Evolutionary conservation across 2,329 filamentous ascomycete species (phyloP).

Genomic region (Fusarium anthophilum): DNA sequence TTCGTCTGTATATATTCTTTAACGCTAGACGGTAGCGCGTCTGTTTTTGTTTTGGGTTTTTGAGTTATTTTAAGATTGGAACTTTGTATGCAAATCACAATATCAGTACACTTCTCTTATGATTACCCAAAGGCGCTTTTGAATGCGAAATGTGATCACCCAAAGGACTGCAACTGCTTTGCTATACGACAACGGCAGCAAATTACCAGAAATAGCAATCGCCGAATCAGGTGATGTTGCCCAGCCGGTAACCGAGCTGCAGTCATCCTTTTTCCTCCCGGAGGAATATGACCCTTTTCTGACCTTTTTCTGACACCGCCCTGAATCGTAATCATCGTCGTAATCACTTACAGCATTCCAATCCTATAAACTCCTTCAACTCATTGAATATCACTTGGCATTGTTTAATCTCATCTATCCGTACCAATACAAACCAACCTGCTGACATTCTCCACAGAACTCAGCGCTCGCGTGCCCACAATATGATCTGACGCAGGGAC

Average conservation of each 20-base stretch:
- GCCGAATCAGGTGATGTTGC: not conserved
- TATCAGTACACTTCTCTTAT: not conserved
- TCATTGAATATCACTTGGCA: not conserved
- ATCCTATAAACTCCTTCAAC: not conserved
- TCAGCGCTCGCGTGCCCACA: not conserved
- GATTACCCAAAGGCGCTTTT: not conserved
- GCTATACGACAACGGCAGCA: not conserved
- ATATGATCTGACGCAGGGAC: not conserved
- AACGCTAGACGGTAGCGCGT: not conserved
- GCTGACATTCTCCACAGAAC: not conserved
- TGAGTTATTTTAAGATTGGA: not conserved
- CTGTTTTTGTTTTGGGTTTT: no score
- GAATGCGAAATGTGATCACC: not conserved
- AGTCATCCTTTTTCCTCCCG: not conserved
- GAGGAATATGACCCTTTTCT: not conserved
- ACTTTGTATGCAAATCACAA: not conserved
- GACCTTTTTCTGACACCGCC: not conserved
- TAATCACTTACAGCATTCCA: not conserved
- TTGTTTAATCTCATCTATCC: not conserved
- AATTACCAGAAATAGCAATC: not conserved
- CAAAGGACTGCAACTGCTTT: fast-evolving
- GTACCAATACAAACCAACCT: not conserved
- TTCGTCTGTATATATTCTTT: not conserved
- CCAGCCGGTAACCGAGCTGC: not conserved
- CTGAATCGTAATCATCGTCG: not conserved